Base-by-base conservation (phyloP, 192 early-diverging fungal species). In the Diversispora epigaea region DNA sequence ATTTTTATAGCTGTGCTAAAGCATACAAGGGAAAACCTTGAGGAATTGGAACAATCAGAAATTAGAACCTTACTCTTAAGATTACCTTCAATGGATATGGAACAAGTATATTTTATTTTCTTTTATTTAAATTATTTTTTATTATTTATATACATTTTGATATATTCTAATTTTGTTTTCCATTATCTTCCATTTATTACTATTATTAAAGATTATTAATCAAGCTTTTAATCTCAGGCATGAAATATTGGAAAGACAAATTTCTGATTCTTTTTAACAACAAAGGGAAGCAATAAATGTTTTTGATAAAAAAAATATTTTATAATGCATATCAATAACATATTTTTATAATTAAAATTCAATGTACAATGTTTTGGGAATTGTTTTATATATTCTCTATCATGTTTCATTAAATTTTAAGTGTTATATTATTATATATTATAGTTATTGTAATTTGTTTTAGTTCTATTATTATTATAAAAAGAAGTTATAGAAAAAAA, bases 41-140 rank as follows among this genome's bases (percentile, higher is more conserved):
- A 97, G 77, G 94, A 95, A 54, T 76, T 95, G 64, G 95, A 97
- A 77, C 91, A 94, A 80, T 94, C 92, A 3, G 94, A 97, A 77
- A 97, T 97, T 65, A 87, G 92, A 55, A 90, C 92, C 9, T 84
- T 94, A 79, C 79, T 97, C 71, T 80, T 93, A 69, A 84, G 92
- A 32, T 86, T 97, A 73, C 94, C 95, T 11, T 73, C 66, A 58
- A 76, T 92, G 82, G 87, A 93, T 65, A 89, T 93, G 82, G 75
- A 80, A 62, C 83, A 87, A 73, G 87, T 87, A 56, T 7, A 32
- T 32, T 32, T 32, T 32, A 32, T 32, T 32, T 32, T 32, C 25
- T 32, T 32, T 32, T 32, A 32, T 32, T 32, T 32, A 32, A 32
- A 32, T 32, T 32, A 0, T 32, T 32, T 32, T 32, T 32, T 32